These are phyloP conservation scores for Thielaviopsis ethacetica DNA, from an alignment of 2,329 filamentous ascomycete species.

Conservation along the genomic window DNA sequence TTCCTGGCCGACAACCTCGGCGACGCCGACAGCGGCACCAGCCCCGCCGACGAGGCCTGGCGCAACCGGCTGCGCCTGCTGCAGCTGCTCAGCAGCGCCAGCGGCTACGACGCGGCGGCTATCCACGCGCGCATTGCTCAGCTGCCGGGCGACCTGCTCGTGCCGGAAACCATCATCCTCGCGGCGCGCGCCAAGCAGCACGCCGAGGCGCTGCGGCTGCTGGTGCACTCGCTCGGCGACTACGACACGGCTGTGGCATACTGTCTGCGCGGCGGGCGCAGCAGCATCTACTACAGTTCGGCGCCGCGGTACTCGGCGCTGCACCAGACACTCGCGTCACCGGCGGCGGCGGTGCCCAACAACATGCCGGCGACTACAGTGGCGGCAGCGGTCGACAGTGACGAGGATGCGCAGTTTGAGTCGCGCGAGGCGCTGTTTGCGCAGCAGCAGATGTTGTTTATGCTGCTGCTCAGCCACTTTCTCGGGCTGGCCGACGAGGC, in stretches of 20 bases:
- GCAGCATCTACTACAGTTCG: conserved; percentile 44
- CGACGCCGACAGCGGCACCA: neutral
- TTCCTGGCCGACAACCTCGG: conserved; percentile 80
- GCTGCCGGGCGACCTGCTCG: conserved; percentile 49
- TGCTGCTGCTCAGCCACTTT: conserved; percentile 63
- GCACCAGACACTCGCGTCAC: conserved; percentile 2
- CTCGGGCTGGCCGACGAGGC: conserved; percentile 57
- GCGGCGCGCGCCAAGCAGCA: conserved; percentile 73
- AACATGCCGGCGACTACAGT: conserved; percentile 7
- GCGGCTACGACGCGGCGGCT: conserved; percentile 60
- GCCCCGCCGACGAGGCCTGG: conserved; percentile 31
- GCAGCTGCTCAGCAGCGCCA: conserved; percentile 71
- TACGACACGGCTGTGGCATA: conserved; percentile 93
- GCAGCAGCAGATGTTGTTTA: conserved; percentile 56
- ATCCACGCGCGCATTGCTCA: conserved; percentile 57
- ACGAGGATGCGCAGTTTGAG: neutral
- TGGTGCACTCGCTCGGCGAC: conserved; percentile 81
- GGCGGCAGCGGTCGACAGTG: conserved; percentile 27
- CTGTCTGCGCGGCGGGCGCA: conserved; percentile 68
- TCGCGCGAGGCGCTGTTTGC: conserved; percentile 5
- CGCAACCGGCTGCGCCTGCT: conserved; percentile 77
- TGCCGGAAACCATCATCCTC: conserved; percentile 91
- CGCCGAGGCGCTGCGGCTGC: conserved; percentile 63
- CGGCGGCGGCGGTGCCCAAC: conserved; percentile 13
- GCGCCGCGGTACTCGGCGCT: conserved; percentile 17